phyloP scores from a whole-genome alignment of 306 rosid species.

The Cyclanthera cordifolia region DNA sequence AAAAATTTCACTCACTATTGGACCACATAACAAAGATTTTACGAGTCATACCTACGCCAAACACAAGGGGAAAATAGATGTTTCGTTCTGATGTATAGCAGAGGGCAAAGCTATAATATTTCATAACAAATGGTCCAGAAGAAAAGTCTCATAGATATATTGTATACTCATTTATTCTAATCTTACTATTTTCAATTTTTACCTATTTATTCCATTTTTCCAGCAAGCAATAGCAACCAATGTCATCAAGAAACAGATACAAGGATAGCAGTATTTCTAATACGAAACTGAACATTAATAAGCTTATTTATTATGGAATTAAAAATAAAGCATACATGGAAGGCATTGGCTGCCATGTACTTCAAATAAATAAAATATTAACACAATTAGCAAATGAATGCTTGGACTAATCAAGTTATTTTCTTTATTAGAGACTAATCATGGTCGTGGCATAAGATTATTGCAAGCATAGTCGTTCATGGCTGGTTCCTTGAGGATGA shows the following conservation, averaged over 20 bases:
- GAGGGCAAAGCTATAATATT: no score
- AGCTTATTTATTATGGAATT: not conserved
- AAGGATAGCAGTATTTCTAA: not conserved
- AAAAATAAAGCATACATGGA: not conserved
- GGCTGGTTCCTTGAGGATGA: not conserved
- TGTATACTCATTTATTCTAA: not conserved
- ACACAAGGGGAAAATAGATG: no score
- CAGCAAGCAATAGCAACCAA: not conserved
- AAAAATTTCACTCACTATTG: not conserved
- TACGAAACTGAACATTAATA: not conserved
- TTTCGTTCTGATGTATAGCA: no score
- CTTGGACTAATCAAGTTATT: not conserved
- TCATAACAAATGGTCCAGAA: not conserved
- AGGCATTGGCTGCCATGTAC: not conserved
- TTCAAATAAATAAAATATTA: not conserved
- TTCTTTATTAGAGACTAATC: not conserved
- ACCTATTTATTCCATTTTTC: not conserved
- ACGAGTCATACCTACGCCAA: no score
- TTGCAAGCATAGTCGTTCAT: not conserved
- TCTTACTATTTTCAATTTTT: not conserved
- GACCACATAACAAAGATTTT: no score
- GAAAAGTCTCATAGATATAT: not conserved
- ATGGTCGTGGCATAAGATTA: not conserved
- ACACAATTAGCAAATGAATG: not conserved
- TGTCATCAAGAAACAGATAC: not conserved